Base-by-base conservation (phyloP, 2,329 filamentous ascomycete species). In the Alternaria sp. region DNA sequence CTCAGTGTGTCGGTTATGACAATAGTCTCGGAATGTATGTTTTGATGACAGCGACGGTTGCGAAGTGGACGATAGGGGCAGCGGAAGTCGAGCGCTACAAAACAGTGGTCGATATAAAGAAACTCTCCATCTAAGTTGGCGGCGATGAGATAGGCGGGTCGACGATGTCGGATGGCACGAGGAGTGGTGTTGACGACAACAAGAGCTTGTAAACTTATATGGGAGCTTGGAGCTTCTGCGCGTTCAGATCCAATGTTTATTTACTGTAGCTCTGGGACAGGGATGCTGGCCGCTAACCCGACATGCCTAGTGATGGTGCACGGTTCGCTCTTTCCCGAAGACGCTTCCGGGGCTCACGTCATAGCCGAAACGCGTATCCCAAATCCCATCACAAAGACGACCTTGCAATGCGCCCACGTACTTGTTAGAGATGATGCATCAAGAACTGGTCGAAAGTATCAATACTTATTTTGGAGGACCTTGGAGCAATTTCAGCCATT, bases 71-170 rank as follows among this genome's bases (percentile, higher is more conserved):
- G 61, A 64, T 68, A 71, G 71, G 69, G 68, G 70, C 65, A 66
- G 66, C 65, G 66, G 60, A 65, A 64, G 68, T 70, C 54, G 71
- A 67, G 70, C 66, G 68, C 70, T 77, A 72, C 68, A 74, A 74
- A 69, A 68, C 67, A 74, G 72, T 70, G 71, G 75, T 62, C 67
- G 70, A 64, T 63, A 74, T 77, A 78, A 78, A 62, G 67, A 77
- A 76, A 75, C 71, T 77, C 67, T 78, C 75, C 75, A 78, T 78
- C 71, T 77, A 79, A 78, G 70, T 73, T 72, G 72, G 70, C 71
- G 69, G 61, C 74, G 61, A 76, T 77, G 75, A 78, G 75, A 79
- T 78, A 76, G 70, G 70, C 70, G 61, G 63, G 63, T 64, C 70
- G 70, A 69, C 55, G 60, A 67, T 60, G 67, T 65, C 65, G 64